These are phyloP conservation scores for Cubamyces sp. DNA, from an alignment of 768 basidiomycete genomes.

Conservation along the genomic window DNA sequence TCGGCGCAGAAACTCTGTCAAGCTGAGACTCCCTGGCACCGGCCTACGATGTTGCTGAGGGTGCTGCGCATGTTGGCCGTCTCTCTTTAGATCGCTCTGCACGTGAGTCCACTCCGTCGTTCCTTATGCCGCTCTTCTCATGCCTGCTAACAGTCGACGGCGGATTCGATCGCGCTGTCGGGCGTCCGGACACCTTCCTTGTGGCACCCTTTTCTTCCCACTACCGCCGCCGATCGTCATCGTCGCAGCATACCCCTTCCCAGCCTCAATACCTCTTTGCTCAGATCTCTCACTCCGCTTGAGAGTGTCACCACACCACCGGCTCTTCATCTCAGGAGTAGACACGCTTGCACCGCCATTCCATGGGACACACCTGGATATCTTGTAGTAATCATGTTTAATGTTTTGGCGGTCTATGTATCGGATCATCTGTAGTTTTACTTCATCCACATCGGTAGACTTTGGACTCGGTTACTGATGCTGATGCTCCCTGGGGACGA, in stretches of 20 bases:
- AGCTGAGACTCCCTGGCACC: constrained; percentile 61
- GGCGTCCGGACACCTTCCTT: constrained; percentile 1
- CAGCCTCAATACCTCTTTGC: constrained; percentile 24
- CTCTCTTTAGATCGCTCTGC: background rate
- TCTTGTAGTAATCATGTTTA: constrained; percentile 26
- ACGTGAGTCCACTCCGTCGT: constrained; percentile 17
- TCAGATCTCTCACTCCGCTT: constrained; percentile 24
- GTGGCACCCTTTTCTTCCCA: constrained; percentile 12
- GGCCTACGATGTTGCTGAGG: constrained; percentile 63
- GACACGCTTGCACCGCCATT: constrained; percentile 17
- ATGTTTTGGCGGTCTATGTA: constrained; percentile 23
- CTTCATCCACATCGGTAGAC: constrained; percentile 15
- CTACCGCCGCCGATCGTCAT: constrained; percentile 16
- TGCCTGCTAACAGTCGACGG: constrained; percentile 2
- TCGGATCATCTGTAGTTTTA: constrained; percentile 28
- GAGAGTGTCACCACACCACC: constrained; percentile 16
- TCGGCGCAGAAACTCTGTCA: constrained; percentile 60
- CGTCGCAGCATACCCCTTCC: constrained; percentile 24
- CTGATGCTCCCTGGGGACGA: background rate
- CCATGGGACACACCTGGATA: constrained; percentile 20
- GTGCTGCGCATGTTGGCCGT: background rate
- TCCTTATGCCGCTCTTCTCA: constrained; percentile 9
- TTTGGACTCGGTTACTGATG: constrained; percentile 11
- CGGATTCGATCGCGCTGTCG: constrained; percentile 1
- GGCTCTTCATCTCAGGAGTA: constrained; percentile 5